phyloP scores from a whole-genome alignment of 108 stramenopile species.

The Stephanodiscus triporus region DNA sequence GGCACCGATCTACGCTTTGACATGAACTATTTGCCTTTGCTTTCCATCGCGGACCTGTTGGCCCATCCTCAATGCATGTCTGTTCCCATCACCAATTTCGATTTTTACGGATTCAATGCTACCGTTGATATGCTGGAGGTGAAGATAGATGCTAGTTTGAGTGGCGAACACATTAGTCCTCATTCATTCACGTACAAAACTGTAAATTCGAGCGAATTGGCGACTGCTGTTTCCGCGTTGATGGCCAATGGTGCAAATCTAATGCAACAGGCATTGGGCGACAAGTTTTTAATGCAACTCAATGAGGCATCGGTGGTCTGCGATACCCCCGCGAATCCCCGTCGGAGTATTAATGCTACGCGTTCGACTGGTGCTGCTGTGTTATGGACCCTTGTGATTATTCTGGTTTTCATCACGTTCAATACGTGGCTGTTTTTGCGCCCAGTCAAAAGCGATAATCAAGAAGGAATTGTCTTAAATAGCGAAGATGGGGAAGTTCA shows the following conservation, averaged over 20 bases:
- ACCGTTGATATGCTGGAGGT: constrained; percentile 56
- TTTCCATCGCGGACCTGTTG: constrained; percentile 33
- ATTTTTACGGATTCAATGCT: constrained; percentile 49
- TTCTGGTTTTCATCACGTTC: constrained; percentile 28
- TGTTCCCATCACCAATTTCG: constrained; percentile 26
- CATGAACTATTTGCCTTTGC: constrained; percentile 45
- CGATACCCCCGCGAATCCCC: constrained; percentile 36
- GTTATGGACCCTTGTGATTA: constrained; percentile 42
- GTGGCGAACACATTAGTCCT: constrained; percentile 1
- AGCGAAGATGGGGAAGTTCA: constrained; percentile 1
- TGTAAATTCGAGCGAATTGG: constrained; percentile 31
- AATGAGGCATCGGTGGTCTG: constrained; percentile 20
- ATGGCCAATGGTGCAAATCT: constrained; percentile 21
- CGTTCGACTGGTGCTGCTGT: constrained; percentile 34
- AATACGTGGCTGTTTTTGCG: constrained; percentile 46
- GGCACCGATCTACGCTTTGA: constrained; percentile 49
- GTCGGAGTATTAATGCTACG: constrained; percentile 12
- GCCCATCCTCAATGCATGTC: constrained; percentile 41
- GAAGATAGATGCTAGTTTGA: constrained; percentile 27
- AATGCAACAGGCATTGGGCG: constrained; percentile 19
- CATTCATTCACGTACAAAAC: constrained; percentile 25
- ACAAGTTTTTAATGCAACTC: constrained; percentile 9
- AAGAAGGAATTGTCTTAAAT: neutral
- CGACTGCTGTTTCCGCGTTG: constrained; percentile 22
- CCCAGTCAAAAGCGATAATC: constrained; percentile 15